Conservation (phyloP, 1,139 yeast species). For the Kluyveromyces marxianus region DNA sequence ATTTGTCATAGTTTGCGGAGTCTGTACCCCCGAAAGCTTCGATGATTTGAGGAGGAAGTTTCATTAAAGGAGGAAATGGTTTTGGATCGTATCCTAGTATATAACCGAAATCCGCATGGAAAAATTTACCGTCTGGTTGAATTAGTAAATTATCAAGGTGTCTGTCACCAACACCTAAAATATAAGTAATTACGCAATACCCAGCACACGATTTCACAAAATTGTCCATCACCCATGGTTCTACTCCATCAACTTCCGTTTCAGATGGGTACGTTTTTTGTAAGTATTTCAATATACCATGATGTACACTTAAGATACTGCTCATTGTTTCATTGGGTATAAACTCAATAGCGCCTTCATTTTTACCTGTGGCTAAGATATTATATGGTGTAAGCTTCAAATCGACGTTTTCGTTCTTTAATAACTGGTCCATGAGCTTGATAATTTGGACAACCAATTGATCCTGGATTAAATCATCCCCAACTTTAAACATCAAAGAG, state of each 20-base stretch:
- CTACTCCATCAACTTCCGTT: constrained; percentile 61
- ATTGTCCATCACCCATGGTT: constrained; percentile 77
- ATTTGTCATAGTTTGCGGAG: constrained; percentile 77
- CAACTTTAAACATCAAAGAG: constrained; percentile 87
- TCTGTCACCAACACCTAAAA: constrained; percentile 94
- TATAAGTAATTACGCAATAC: constrained; percentile 90
- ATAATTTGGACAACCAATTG: constrained; percentile 92
- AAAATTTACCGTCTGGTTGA: constrained; percentile 72
- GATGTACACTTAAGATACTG: constrained; percentile 63
- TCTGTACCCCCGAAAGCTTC: constrained; percentile 96
- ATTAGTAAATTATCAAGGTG: constrained; percentile 83
- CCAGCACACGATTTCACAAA: constrained; percentile 96
- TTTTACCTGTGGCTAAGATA: constrained; percentile 82
- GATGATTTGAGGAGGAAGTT: constrained; percentile 89
- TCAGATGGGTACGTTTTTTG: constrained; percentile 56
- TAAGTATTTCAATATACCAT: constrained; percentile 67
- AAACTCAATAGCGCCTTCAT: constrained; percentile 89
- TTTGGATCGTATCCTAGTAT: constrained; percentile 95
- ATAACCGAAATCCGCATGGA: constrained; percentile 97
- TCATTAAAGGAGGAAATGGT: constrained; percentile 98
- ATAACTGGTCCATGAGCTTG: constrained; percentile 79
- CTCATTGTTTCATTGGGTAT: constrained; percentile 88
- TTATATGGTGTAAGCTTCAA: constrained; percentile 81
- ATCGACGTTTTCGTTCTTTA: constrained; percentile 86
- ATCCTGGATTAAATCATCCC: constrained; percentile 94